Percentiles rank a stretch among this genome's conserved stretches.
Conservation (phyloP, 2,329 filamentous ascomycete genomes). For the Fusarium sp. region DNA sequence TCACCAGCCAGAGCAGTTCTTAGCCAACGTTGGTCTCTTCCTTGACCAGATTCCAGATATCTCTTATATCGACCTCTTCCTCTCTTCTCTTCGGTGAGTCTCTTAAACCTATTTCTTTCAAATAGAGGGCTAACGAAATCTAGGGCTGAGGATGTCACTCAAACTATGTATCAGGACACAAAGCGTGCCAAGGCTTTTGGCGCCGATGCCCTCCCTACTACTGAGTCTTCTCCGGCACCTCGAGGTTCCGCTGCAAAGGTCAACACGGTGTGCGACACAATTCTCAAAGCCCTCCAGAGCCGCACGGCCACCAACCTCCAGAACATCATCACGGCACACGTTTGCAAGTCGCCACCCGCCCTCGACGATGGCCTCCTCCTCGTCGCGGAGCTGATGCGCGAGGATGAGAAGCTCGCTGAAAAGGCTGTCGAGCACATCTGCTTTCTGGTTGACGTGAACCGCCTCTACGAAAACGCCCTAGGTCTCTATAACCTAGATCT, state of each 20-base stretch:
- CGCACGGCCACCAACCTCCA: constrained; percentile 80
- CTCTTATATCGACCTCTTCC: constrained; percentile 89
- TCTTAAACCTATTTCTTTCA: not conserved
- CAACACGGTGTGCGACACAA: constrained; percentile 89
- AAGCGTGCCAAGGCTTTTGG: constrained; percentile 59
- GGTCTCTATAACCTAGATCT: constrained; percentile 94
- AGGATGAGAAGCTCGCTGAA: constrained; percentile 82
- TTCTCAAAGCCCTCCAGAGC: constrained; percentile 77
- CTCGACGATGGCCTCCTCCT: constrained; percentile 87
- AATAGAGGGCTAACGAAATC: constrained; percentile 47
- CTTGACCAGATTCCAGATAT: constrained; percentile 87
- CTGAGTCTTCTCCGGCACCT: constrained; percentile 30
- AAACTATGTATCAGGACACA: constrained; percentile 95
- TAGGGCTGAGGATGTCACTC: constrained; percentile 90
- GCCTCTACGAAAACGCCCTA: constrained; percentile 90
- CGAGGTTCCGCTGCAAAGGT: constrained; percentile 71
- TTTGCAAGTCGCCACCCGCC: constrained; percentile 93
- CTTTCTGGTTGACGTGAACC: constrained; percentile 95
- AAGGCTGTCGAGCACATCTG: constrained; percentile 96
- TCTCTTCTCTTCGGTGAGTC: constrained; percentile 84
- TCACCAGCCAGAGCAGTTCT: constrained; percentile 89
- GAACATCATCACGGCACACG: constrained; percentile 94
- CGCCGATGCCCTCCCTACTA: constrained; percentile 9
- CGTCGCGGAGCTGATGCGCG: constrained; percentile 80
- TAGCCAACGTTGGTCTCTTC: constrained; percentile 82